These are phyloP conservation scores for Linum lewisii DNA, from an alignment of 345 rosid genomes.

Conservation along the genomic window DNA sequence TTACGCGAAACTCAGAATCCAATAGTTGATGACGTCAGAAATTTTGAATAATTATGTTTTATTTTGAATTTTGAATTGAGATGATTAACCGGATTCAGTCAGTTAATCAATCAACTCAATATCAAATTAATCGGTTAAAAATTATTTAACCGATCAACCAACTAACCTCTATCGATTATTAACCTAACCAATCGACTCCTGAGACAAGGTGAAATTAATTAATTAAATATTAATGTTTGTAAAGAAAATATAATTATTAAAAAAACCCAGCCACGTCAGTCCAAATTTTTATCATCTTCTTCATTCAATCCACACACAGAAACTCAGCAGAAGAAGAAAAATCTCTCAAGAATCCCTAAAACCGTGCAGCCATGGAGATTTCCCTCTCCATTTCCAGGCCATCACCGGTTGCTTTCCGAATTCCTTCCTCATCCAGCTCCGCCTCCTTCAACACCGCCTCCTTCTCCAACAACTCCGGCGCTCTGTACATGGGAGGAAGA, in stretches of 20 bases:
- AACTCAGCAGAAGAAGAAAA: conserved; percentile 4
- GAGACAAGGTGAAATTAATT: too few relatives aligned
- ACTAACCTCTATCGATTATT: too few relatives aligned
- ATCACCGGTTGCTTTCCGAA: conserved; percentile 20
- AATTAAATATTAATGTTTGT: too few relatives aligned
- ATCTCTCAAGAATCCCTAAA: conserved; percentile 9
- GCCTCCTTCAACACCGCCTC: conserved; percentile 24
- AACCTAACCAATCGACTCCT: too few relatives aligned
- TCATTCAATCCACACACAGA: not conserved
- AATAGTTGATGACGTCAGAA: too few relatives aligned
- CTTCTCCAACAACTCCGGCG: conserved; percentile 13
- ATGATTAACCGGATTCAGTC: too few relatives aligned
- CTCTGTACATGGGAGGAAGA: conserved; percentile 33
- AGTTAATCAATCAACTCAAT: too few relatives aligned
- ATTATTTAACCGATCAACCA: too few relatives aligned
- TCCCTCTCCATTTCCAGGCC: conserved; percentile 31
- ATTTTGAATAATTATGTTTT: too few relatives aligned
- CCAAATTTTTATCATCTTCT: conserved; percentile 9
- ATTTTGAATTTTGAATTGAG: too few relatives aligned
- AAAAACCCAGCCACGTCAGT: conserved; percentile 1
- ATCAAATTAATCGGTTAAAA: too few relatives aligned
- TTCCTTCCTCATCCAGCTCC: conserved; percentile 55
- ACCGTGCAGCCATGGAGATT: conserved; percentile 43
- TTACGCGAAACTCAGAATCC: too few relatives aligned
- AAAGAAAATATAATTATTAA: not conserved